These are phyloP conservation scores for Bipolaris oryzae DNA, from an alignment of 2,329 filamentous ascomycete species.

Conservation along the genomic window DNA sequence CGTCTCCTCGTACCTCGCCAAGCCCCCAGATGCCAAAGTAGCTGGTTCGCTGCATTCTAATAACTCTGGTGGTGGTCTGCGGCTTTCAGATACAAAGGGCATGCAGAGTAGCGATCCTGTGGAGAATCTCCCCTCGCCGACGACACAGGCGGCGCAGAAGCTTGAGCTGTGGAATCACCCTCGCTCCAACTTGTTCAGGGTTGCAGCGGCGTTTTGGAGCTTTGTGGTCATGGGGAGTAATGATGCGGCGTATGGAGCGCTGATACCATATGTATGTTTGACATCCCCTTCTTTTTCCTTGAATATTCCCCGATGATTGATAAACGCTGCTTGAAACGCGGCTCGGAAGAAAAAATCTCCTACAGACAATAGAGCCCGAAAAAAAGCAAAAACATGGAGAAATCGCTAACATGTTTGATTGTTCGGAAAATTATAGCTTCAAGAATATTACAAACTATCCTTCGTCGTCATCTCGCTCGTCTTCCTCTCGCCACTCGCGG, in stretches of 20 bases:
- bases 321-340: background rate
- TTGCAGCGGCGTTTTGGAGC: slow-evolving; percentile 64
- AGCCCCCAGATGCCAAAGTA: slow-evolving; percentile 29
- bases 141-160: slow-evolving; percentile 49
- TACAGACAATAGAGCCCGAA: background rate
- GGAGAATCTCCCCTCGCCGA: slow-evolving; percentile 56
- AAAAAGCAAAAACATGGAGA: background rate
- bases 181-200: slow-evolving; percentile 63
- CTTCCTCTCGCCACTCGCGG: slow-evolving; percentile 70
- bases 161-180: slow-evolving; percentile 69
- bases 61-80: slow-evolving; percentile 15
- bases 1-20: slow-evolving; percentile 28
- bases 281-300: background rate
- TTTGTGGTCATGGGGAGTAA: slow-evolving; percentile 72
- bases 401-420: background rate
- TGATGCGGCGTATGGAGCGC: slow-evolving; percentile 66
- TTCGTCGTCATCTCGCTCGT: slow-evolving; percentile 70
- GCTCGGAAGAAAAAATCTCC: background rate
- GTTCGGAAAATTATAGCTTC: slow-evolving; percentile 53
- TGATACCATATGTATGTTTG: slow-evolving; percentile 56
- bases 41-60: slow-evolving; percentile 11
- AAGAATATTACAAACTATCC: slow-evolving; percentile 65
- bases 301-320: background rate
- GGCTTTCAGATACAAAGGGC: slow-evolving; percentile 24
- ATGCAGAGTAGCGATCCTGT: slow-evolving; percentile 28